phyloP scores from a whole-genome alignment of 1,284 basidiomycete genomes.

The Volvariella surrecta region DNA sequence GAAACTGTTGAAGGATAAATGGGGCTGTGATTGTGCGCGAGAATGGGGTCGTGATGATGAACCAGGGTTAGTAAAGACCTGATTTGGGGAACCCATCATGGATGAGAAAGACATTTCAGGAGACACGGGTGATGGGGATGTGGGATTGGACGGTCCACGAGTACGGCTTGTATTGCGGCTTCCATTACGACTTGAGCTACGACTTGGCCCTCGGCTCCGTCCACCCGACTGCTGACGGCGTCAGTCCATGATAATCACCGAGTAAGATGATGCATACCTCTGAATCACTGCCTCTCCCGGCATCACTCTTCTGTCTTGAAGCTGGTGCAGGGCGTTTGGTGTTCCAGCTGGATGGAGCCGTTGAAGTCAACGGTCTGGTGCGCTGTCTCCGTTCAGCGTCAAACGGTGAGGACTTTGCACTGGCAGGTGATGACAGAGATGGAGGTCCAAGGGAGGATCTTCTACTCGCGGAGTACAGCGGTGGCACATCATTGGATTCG shows the following conservation, averaged over 20 bases:
- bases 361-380: conserved; percentile 43
- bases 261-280: conserved; percentile 39
- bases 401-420: conserved; percentile 46
- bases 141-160: conserved; percentile 62
- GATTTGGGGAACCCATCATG: conserved; percentile 26
- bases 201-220: too few relatives aligned
- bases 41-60: conserved; percentile 53
- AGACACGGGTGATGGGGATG: conserved; percentile 36
- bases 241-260: neutral
- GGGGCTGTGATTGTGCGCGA: conserved; percentile 43
- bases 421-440: conserved; percentile 22
- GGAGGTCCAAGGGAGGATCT: conserved; percentile 32
- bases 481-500: neutral
- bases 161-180: conserved; percentile 9
- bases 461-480: conserved; percentile 19
- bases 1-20: conserved; percentile 19
- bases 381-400: conserved; percentile 58
- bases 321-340: conserved; percentile 51
- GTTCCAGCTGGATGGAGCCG: conserved; percentile 65
- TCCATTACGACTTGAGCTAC: conserved; percentile 27
- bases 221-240: conserved; percentile 12
- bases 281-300: conserved; percentile 58
- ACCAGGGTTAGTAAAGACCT: conserved; percentile 16
- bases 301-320: conserved; percentile 57
- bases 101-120: conserved; percentile 29